phyloP scores from a whole-genome alignment of 495 filamentous ascomycete species.

The Penicillium paradoxum region DNA sequence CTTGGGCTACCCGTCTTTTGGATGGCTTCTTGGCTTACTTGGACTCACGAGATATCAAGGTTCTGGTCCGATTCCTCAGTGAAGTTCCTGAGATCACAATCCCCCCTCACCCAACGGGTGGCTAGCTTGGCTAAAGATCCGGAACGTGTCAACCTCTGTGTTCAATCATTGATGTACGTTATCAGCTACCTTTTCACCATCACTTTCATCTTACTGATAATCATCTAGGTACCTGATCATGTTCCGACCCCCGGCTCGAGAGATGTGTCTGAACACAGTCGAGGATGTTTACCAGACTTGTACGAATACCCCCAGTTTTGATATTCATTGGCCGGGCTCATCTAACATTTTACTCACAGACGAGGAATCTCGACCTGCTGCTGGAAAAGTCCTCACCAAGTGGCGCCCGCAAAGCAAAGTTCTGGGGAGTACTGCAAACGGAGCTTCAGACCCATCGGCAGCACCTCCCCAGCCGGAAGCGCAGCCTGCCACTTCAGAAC shows the following conservation, averaged over 20 bases:
- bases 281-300: conserved; percentile 78
- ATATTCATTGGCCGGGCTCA: not conserved
- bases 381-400: conserved; percentile 38
- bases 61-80: conserved; percentile 82
- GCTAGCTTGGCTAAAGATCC: conserved; percentile 84
- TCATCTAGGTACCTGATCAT: conserved; percentile 67
- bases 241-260: conserved; percentile 76
- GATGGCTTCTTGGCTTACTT: conserved; percentile 86
- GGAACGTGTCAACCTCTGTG: conserved; percentile 61
- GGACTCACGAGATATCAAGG: conserved; percentile 73
- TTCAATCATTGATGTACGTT: conserved; percentile 57
- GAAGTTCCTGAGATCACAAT: conserved; percentile 79
- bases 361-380: conserved; percentile 44
- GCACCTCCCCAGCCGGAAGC: conserved; percentile 2
- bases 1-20: conserved; percentile 72
- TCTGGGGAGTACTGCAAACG: conserved; percentile 10
- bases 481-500: conserved; percentile 3
- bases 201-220: conserved; percentile 8
- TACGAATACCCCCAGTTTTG: conserved; percentile 16
- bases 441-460: not conserved
- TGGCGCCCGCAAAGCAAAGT: conserved; percentile 36
- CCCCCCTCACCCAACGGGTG: conserved; percentile 64
- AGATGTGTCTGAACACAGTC: conserved; percentile 74
- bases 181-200: not conserved
- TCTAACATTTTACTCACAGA: conserved; percentile 25